Conservation (phyloP, 1,139 yeast species). For the Yamadazyma membranifaciens region DNA sequence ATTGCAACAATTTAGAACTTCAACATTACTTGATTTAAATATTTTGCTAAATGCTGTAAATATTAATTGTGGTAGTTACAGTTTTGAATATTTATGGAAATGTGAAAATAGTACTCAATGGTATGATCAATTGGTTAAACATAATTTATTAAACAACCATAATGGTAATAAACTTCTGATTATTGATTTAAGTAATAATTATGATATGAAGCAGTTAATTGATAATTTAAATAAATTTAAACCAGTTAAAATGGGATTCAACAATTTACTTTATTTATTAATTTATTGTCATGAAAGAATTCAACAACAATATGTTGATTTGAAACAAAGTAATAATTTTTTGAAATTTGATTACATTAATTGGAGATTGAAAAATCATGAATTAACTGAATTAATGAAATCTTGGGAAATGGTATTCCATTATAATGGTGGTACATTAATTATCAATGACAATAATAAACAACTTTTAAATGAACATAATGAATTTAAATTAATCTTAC, state of each 20-base stretch:
- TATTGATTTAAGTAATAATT: conserved; percentile 59
- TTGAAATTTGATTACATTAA: conserved; percentile 27
- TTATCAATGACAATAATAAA: conserved; percentile 51
- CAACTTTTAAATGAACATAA: conserved; percentile 51
- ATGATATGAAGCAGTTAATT: conserved; percentile 47
- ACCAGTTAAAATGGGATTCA: conserved; percentile 46
- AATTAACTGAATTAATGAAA: conserved; percentile 51
- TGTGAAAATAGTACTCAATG: conserved; percentile 59
- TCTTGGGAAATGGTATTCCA: conserved; percentile 66
- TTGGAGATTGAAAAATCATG: conserved; percentile 65
- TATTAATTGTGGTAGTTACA: conserved; percentile 72
- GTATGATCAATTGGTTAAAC: conserved; percentile 32
- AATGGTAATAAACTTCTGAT: conserved; percentile 18
- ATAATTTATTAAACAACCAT: background rate
- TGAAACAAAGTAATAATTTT: conserved; percentile 16
- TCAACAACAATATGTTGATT: conserved; percentile 39
- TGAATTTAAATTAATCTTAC: conserved; percentile 61
- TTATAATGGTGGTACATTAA: conserved; percentile 58
- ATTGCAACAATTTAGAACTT: conserved; percentile 67
- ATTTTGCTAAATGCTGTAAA: conserved; percentile 56
- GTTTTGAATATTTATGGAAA: conserved; percentile 72
- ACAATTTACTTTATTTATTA: conserved; percentile 62
- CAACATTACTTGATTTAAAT: conserved; percentile 58
- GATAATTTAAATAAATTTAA: conserved; percentile 46
- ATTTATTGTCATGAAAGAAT: conserved; percentile 74